Conservation (phyloP, 345 rosid genomes). For the Melaleuca quinquenervia region DNA sequence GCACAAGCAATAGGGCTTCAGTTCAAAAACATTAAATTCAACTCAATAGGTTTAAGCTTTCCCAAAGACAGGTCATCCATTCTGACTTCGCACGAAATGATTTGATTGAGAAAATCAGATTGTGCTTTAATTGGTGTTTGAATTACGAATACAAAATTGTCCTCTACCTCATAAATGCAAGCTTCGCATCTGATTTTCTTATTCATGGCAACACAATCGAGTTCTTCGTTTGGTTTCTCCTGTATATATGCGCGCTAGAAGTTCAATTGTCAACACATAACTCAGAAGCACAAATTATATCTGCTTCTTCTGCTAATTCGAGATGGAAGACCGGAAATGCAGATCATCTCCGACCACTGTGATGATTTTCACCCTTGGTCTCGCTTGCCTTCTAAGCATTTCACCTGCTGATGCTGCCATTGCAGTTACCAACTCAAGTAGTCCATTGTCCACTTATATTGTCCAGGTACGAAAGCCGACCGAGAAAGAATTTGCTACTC, state of each 20-base stretch:
- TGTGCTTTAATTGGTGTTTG: neutral
- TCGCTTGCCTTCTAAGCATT: neutral
- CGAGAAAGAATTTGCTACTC: neutral
- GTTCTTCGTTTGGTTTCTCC: neutral
- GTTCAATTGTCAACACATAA: neutral
- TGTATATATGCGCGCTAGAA: neutral
- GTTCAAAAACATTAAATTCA: neutral
- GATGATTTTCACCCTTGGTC: neutral
- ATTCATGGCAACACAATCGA: neutral
- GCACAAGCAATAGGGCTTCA: neutral
- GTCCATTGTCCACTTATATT: constrained; percentile 14
- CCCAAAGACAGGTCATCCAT: neutral
- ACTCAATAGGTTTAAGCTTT: neutral
- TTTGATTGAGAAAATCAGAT: neutral
- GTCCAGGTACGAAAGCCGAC: constrained; percentile 19
- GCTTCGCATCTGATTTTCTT: neutral
- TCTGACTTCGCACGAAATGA: neutral
- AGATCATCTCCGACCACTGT: neutral
- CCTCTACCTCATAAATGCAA: neutral
- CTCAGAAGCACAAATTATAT: neutral
- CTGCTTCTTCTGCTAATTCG: neutral
- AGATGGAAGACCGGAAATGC: neutral
- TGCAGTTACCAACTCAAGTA: neutral
- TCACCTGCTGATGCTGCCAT: neutral
- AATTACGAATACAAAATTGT: neutral